phyloP scores from a whole-genome alignment of 257 asterid genomes.

The Lycium barbarum region DNA sequence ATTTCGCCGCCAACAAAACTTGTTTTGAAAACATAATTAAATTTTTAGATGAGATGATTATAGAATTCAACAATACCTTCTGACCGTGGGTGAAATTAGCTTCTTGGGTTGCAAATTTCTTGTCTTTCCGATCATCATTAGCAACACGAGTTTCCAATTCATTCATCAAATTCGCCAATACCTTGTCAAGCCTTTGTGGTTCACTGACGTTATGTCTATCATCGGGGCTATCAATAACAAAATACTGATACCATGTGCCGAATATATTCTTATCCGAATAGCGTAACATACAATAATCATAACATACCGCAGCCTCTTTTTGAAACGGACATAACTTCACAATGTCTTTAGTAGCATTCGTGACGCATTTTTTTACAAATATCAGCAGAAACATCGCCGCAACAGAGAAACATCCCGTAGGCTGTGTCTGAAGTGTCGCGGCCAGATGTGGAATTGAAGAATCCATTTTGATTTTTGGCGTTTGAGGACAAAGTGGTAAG shows the following conservation, averaged over 20 bases:
- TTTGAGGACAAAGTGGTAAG: conserved; percentile 23
- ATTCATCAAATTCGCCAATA: not conserved
- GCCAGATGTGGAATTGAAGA: conserved; percentile 12
- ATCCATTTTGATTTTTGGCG: conserved; percentile 21
- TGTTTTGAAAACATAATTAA: no score
- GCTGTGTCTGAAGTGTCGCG: not conserved
- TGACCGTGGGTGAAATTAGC: not conserved
- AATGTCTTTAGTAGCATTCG: not conserved
- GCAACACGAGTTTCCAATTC: not conserved
- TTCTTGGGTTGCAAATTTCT: conserved; percentile 2
- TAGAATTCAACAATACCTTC: no score
- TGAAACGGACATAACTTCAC: not conserved
- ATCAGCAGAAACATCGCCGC: not conserved
- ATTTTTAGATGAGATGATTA: no score
- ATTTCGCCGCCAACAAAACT: no score
- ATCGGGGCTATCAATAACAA: rapidly evolving
- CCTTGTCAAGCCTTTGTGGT: not conserved
- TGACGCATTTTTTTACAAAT: not conserved
- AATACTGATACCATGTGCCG: not conserved
- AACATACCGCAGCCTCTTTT: not conserved
- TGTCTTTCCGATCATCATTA: not conserved
- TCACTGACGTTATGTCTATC: not conserved
- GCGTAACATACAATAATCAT: conserved; percentile 29
- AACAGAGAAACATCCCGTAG: conserved; percentile 26
- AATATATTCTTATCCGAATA: conserved; percentile 15